Conservation (phyloP, 2,329 filamentous ascomycete species). For the Phialemonium atrogriseum region DNA sequence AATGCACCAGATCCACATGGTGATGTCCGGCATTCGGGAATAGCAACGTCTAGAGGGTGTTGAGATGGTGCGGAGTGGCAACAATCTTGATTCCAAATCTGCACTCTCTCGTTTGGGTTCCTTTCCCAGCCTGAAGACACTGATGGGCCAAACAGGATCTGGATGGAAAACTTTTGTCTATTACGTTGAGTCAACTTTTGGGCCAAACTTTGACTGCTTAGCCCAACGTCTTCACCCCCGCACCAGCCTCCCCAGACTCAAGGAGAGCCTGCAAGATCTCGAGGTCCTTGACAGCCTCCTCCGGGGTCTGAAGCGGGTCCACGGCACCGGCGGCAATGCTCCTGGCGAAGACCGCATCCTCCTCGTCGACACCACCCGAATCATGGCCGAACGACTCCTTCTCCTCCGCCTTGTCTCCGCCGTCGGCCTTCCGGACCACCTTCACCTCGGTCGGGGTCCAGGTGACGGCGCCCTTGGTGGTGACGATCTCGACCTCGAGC, state of each 20-base stretch:
- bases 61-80: no score
- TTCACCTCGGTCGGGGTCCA: conserved; percentile 9
- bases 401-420: conserved; percentile 5
- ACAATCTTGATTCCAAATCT: no score
- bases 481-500: conserved; percentile 11
- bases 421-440: neutral
- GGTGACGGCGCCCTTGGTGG: conserved; percentile 13
- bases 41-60: no score
- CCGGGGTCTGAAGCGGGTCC: conserved; percentile 13
- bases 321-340: conserved; percentile 10
- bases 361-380: conserved; percentile 15
- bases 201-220: no score
- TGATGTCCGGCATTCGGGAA: no score
- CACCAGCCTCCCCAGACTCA: conserved; percentile 9
- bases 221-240: no score
- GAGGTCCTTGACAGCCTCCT: conserved; percentile 15
- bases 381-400: conserved; percentile 4
- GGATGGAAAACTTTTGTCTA: no score
- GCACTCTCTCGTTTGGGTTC: no score
- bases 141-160: no score
- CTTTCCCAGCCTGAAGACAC: no score
- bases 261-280: conserved; percentile 15
- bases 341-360: conserved; percentile 15
- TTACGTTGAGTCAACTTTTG: no score
- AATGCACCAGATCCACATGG: no score